Evolutionary conservation across 441 rosid genomes (phyloP).

Genomic region (Populus trichocarpa): DNA sequence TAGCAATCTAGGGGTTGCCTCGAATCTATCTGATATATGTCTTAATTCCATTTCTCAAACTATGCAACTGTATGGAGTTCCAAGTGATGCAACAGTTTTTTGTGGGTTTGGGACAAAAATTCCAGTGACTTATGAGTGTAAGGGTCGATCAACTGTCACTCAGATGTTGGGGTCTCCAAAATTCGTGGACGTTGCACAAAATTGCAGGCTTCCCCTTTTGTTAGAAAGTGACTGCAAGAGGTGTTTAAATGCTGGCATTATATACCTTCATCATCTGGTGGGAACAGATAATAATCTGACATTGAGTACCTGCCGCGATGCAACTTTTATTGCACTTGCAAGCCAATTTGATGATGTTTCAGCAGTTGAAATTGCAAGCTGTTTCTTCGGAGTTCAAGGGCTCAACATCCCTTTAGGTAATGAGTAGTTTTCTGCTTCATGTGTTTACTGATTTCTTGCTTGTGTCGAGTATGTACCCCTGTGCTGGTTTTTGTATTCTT

Average conservation of each 20-base stretch:
- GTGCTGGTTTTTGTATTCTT: not conserved
- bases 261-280: conserved; percentile 62
- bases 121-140: conserved; percentile 67
- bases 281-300: conserved; percentile 59
- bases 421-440: conserved; percentile 13
- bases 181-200: conserved; percentile 51
- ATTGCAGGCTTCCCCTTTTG: conserved; percentile 59
- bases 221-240: conserved; percentile 52
- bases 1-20: conserved; percentile 9
- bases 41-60: conserved; percentile 59
- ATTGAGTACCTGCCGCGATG: conserved; percentile 86
- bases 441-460: not conserved
- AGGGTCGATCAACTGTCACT: conserved; percentile 61
- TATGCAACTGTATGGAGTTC: conserved; percentile 73
- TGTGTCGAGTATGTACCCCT: not conserved
- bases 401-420: conserved; percentile 53
- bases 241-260: conserved; percentile 74
- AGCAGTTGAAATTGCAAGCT: conserved; percentile 61
- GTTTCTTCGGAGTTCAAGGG: conserved; percentile 81
- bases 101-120: conserved; percentile 93
- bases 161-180: conserved; percentile 76
- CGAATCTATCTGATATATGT: conserved; percentile 27
- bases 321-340: conserved; percentile 71
- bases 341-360: conserved; percentile 65
- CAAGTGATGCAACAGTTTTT: conserved; percentile 63